Base-by-base conservation (phyloP, 1,139 yeast genomes). In the Hemisphaericaspora xylanilytica region DNA sequence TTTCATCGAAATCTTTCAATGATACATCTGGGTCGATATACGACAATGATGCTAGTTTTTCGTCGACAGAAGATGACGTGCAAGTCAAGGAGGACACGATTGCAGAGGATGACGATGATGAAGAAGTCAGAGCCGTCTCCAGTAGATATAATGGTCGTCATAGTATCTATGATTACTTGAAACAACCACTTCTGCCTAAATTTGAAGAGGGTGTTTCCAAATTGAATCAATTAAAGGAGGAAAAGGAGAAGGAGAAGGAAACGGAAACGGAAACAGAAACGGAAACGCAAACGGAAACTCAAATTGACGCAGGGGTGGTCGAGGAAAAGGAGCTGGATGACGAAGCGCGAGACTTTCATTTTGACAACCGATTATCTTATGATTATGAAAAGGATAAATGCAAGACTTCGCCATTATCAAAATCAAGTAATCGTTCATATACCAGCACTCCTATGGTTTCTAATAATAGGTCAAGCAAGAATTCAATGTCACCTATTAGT, bases 231-330 rank as follows among this genome's bases (percentile, higher is more conserved):
- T n/a, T n/a, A n/a, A 9, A 25, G 10, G 15, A 12, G 5, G 28
- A 25, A 12, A 9, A 3, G 6, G 15, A 25, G 5, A 9, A 25
- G 9, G 15, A 25, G n/a, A 5, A 12, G 28, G 28, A 4, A 10
- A 12, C 24, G 33, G 31, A 35, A 22, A 14, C 26, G 9, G 34
- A 32, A 16, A 33, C 30, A 13, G 36, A 38, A 15, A 36, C 35
- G 28, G 38, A 38, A n/a, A n/a, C n/a, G n/a, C n/a, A n/a, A n/a
- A n/a, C n/a, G n/a, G n/a, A n/a, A n/a, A n/a, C n/a, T n/a, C n/a
- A n/a, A n/a, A n/a, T n/a, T n/a, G n/a, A n/a, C n/a, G n/a, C n/a
- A n/a, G n/a, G n/a, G n/a, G n/a, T n/a, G n/a, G n/a, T n/a, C n/a
- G n/a, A n/a, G n/a, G n/a, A n/a, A n/a, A n/a, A n/a, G n/a, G n/a